phyloP scores from a whole-genome alignment of 2,329 filamentous ascomycete species.

The Ceratocystis smalleyi region DNA sequence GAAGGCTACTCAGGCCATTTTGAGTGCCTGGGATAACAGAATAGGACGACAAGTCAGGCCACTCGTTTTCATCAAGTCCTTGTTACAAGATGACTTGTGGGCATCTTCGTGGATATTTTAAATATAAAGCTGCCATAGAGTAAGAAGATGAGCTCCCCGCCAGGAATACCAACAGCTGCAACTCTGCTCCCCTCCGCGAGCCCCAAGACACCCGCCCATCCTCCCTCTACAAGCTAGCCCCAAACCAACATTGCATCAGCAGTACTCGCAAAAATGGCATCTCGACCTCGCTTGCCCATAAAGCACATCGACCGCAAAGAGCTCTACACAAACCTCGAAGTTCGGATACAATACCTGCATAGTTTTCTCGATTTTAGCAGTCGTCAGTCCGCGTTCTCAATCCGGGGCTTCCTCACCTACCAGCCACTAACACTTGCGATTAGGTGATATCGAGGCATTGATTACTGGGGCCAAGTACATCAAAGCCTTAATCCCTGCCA shows the following conservation, averaged over 20 bases:
- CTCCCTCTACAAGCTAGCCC: no score
- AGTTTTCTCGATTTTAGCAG: slow-evolving; percentile 61
- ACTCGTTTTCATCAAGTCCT: neutral
- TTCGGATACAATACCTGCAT: slow-evolving; percentile 56
- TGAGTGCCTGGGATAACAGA: neutral
- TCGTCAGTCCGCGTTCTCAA: slow-evolving; percentile 33
- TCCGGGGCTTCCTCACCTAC: neutral
- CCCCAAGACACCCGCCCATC: no score
- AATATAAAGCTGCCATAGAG: neutral
- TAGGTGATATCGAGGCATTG: slow-evolving; percentile 55
- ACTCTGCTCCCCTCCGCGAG: no score
- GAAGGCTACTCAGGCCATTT: slow-evolving; percentile 10
- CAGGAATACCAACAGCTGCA: neutral
- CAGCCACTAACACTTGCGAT: neutral
- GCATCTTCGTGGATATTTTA: neutral
- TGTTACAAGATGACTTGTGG: neutral
- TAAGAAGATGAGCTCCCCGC: neutral
- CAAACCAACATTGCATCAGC: neutral
- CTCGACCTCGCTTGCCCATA: slow-evolving; percentile 22
- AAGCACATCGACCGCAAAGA: slow-evolving; percentile 55
- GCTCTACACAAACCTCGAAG: slow-evolving; percentile 55
- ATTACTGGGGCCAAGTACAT: slow-evolving; percentile 58
- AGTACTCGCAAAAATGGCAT: slow-evolving; percentile 20
- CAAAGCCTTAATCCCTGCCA: slow-evolving; percentile 64
- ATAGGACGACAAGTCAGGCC: slow-evolving; percentile 16